A percentile compares a stretch with the other conserved stretches of the same genome.
phyloP scores from a whole-genome alignment of 495 filamentous ascomycete genomes.

The Penicillium canariense region DNA sequence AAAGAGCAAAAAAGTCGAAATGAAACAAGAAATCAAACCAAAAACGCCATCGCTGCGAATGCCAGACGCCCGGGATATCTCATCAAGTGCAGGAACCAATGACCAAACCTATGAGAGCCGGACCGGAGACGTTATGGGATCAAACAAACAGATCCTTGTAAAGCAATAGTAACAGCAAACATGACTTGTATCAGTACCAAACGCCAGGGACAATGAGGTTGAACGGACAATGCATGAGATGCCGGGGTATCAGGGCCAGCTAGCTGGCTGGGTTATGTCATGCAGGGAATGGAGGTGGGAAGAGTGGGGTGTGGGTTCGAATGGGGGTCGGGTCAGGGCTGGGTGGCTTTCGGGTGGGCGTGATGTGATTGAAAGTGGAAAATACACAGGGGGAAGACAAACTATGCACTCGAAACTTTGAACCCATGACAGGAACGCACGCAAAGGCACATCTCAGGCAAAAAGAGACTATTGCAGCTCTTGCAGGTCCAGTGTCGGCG shows the following conservation, averaged over 20 bases:
- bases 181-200: background rate
- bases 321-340: no score
- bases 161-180: background rate
- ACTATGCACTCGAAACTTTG: background rate
- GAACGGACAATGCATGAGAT: background rate
- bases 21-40: background rate
- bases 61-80: background rate
- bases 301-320: no score
- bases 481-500: conserved; percentile 40
- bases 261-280: background rate
- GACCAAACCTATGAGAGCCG: background rate
- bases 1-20: background rate
- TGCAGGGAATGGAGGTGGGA: background rate
- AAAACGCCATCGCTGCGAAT: background rate
- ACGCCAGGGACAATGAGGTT: conserved; percentile 8
- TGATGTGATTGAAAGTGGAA: background rate
- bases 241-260: conserved; percentile 12
- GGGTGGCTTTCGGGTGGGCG: no score
- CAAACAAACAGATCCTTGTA: background rate
- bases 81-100: background rate
- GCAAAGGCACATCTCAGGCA: background rate
- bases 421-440: background rate
- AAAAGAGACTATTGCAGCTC: conserved; percentile 28
- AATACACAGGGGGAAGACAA: background rate
- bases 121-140: background rate